Evolutionary conservation across 2,329 filamentous ascomycete genomes (phyloP), one percentile per base, ranked within the genome.

Genomic region (Trichoderma gracile): DNA sequence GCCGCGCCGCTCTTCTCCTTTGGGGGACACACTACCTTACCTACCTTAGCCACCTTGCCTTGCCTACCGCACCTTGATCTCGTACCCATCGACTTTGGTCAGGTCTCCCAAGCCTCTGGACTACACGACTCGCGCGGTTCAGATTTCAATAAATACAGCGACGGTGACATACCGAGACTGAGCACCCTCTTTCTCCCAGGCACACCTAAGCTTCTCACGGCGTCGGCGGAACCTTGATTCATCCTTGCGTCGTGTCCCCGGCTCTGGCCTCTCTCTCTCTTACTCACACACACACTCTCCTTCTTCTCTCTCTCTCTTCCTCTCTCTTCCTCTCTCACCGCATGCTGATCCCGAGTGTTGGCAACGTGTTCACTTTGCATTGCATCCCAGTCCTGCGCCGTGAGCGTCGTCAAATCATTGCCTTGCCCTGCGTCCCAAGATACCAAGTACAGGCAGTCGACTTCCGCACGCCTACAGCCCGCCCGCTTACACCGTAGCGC

Each of bases 141-240:
- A 27, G 33, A 25, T 61, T 40, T 5, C 33, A 4, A 62, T 62
- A 62, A 62, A 62, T 62, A 62, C 58, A 43, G 25, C 21, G 42
- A 54, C 49, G 40, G 40, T 53, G 58, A 61, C 58, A 53, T 61
- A 23, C 55, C 38, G 30, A 62, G 58, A 46, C 57, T 63, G 33
- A 52, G 33, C 45, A 40, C 49, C 47, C 38, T 45, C 33, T 10
- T 46, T 12, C 17, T 5, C 49, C 49, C 47, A 5, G 25, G 33
- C 54, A 38, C 10, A 38, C 42, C 55, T 46, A 57, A 61, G 54
- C 38, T 27, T 50, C 46, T 33, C 33, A 12, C 43, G 38, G 19
- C 43, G 19, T 40, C 30, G 33, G 52, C 43, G 12, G 33, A 47
- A 55, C n/a, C 30, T 49, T 58, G 45, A 40, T 46, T 46, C 60